Base-by-base conservation (phyloP, 805 yeast species). In the Zygotorulaspora danielsina region DNA sequence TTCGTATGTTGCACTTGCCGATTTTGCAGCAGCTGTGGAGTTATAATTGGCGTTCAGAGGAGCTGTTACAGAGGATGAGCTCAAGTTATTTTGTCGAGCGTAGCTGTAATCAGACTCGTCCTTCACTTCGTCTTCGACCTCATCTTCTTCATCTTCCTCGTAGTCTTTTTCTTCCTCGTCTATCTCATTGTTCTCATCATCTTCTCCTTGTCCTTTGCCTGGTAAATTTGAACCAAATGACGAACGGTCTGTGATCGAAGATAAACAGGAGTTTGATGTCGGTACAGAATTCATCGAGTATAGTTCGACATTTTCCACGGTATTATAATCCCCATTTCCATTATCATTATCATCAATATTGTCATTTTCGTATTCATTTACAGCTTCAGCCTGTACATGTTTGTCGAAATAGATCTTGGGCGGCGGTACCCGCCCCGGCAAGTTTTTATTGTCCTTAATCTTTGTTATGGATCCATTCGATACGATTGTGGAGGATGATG, bases 391-490 rank as follows among this genome's bases (percentile, higher is more conserved):
- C 24, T 21, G 24, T 21, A 21, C 24, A 21, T 21, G 9, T 12
- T 27, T 27, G 17, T 42, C 38, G 13, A 44, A 34, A 25, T 44
- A 48, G 2, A 38, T 45, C 10, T 40, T 44, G 3, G 54, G 49
- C 6, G 49, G 48, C 20, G 54, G 48, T 20, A 44, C 34, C 19
- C 49, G 45, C 8, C 43, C 45, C 4, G 41, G 30, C 28, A 48
- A 32, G 12, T 44, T 45, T 18, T 49, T 39, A 15, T 27, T 20
- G 31, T 32, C 10, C 32, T 17, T 24, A 26, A 34, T 15, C 27
- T 38, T 32, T 16, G 18, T 4, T 10, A 15, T 15, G 15, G 31
- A 27, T 27, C 18, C 18, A 12, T 15, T 18, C 8, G 17, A 15
- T 27, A 27, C 9, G n/a, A 27, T 12, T 9, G 9, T 15, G 8